A percentile compares a stretch with the other conserved stretches of the same genome.
Conservation (phyloP, 1,284 basidiomycete genomes). For the Neonothopanus nambi region DNA sequence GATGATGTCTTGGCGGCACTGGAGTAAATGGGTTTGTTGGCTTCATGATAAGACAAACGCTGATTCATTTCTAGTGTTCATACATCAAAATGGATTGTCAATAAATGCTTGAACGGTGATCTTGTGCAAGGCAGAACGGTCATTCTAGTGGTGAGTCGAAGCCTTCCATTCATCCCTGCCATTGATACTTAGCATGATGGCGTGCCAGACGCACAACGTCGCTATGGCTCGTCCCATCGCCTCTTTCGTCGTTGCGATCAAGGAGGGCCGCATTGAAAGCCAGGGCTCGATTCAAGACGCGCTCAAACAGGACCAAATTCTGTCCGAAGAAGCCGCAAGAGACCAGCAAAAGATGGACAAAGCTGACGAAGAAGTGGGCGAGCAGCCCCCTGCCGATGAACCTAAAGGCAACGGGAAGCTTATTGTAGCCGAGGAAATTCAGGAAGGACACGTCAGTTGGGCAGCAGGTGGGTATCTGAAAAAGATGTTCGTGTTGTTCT, state of each 20-base stretch:
- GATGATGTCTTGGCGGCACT: slow-evolving; percentile 51
- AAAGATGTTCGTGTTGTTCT: not conserved
- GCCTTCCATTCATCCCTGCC: slow-evolving; percentile 30
- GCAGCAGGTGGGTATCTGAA: slow-evolving; percentile 28
- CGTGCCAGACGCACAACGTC: slow-evolving; percentile 57
- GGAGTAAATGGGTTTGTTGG: slow-evolving; percentile 19
- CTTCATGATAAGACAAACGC: not conserved
- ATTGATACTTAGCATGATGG: not conserved
- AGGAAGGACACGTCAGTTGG: slow-evolving; percentile 58
- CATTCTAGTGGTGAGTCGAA: slow-evolving; percentile 60
- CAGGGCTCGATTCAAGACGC: slow-evolving; percentile 42
- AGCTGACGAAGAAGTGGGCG: slow-evolving; percentile 39
- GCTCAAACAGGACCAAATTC: slow-evolving; percentile 32
- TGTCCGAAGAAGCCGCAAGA: slow-evolving; percentile 34
- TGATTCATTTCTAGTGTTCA: slow-evolving; percentile 38
- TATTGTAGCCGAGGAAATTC: no score
- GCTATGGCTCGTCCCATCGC: slow-evolving; percentile 55
- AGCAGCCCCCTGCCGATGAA: slow-evolving; percentile 29
- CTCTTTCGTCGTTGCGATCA: slow-evolving; percentile 52
- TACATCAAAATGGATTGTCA: slow-evolving; percentile 75
- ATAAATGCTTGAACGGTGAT: slow-evolving; percentile 72
- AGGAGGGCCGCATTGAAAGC: slow-evolving; percentile 43
- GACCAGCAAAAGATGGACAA: slow-evolving; percentile 35
- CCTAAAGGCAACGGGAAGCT: slow-evolving; percentile 42
- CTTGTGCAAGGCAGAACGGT: slow-evolving; percentile 70